Conservation (phyloP, 1,139 yeast species). For the Wickerhamomyces sp. region DNA sequence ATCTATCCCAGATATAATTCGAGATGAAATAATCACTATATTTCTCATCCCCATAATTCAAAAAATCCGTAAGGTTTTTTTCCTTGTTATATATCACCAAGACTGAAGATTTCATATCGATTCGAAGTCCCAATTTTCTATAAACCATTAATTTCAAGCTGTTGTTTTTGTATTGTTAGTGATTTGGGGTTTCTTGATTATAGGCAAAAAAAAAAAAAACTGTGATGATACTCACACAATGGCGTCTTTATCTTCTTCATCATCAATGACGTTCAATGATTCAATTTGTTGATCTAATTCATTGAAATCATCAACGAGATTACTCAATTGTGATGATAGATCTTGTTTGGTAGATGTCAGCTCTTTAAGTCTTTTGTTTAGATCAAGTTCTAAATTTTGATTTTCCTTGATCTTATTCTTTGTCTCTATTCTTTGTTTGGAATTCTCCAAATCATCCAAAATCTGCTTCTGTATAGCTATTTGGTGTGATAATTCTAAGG, state of each 20-base stretch:
- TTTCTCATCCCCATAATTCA: conserved; percentile 48
- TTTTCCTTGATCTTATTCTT: conserved; percentile 18
- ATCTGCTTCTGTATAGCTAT: conserved; percentile 11
- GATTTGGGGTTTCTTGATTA: not conserved
- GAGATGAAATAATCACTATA: conserved; percentile 62
- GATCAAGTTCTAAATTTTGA: conserved; percentile 14
- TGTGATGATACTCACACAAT: conserved; percentile 19
- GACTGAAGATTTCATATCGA: conserved; percentile 34
- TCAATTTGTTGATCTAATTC: conserved; percentile 27
- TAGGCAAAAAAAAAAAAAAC: not conserved
- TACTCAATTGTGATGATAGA: conserved; percentile 37
- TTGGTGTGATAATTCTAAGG: conserved; percentile 24
- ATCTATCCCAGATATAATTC: conserved; percentile 67
- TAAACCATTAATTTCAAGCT: conserved; percentile 32
- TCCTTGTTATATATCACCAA: conserved; percentile 49
- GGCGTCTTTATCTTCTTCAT: conserved; percentile 30
- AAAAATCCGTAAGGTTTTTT: conserved; percentile 43
- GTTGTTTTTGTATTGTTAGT: not conserved
- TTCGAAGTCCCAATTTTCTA: conserved; percentile 31
- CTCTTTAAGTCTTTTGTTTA: conserved; percentile 18
- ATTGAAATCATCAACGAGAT: conserved; percentile 34
- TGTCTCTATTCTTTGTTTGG: conserved; percentile 12
- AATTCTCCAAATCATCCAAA: conserved; percentile 9
- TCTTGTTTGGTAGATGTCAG: conserved; percentile 20
- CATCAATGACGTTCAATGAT: conserved; percentile 21